Conservation (phyloP, 2,329 filamentous ascomycete species). For the Penicillium nordicum region DNA sequence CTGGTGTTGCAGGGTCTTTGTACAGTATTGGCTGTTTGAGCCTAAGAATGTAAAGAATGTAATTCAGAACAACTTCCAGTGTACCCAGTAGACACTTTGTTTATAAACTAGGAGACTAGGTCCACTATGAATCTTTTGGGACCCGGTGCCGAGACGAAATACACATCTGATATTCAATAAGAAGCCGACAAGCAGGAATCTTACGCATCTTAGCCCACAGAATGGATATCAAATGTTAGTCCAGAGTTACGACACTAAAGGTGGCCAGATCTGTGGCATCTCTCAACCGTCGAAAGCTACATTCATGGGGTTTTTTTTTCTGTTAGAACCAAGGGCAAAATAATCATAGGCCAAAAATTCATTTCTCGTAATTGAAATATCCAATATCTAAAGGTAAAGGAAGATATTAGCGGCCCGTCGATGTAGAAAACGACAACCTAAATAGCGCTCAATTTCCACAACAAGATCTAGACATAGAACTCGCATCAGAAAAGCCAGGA, state of each 20-base stretch:
- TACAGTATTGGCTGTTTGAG: not conserved
- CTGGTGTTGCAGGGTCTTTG: not conserved
- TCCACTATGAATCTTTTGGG: too few relatives aligned
- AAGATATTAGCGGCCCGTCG: not conserved
- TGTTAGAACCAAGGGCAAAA: not conserved
- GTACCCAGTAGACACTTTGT: not conserved
- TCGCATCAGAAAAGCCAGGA: constrained; percentile 56
- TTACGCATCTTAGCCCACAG: too few relatives aligned
- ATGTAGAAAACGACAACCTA: not conserved
- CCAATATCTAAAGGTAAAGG: not conserved
- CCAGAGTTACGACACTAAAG: too few relatives aligned
- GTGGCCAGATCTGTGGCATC: too few relatives aligned
- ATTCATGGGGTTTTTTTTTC: not conserved
- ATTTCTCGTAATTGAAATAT: not conserved
- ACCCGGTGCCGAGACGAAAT: too few relatives aligned
- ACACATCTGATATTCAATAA: too few relatives aligned
- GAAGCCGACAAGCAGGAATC: too few relatives aligned
- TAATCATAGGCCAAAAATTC: not conserved
- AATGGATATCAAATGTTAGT: too few relatives aligned
- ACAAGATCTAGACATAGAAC: not conserved
- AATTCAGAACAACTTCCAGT: not conserved
- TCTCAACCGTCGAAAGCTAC: not conserved
- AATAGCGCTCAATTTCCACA: not conserved
- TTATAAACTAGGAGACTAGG: not conserved
- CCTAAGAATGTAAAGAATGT: not conserved